These are phyloP conservation scores for Heliamphora pulchella DNA, from an alignment of 179 eudicot genomes.

Conservation along the genomic window DNA sequence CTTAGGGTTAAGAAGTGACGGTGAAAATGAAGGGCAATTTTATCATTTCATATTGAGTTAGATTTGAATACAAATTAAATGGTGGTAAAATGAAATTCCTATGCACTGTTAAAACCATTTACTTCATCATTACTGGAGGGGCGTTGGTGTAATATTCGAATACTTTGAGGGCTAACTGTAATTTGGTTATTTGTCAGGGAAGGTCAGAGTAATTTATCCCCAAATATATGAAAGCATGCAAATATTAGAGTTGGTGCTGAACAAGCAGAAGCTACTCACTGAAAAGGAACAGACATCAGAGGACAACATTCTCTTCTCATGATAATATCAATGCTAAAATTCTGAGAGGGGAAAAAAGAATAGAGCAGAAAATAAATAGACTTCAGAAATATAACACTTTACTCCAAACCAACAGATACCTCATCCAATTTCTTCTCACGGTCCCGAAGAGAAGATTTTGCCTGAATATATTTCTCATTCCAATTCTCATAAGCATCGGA, in stretches of 20 bases:
- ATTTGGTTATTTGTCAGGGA: not conserved
- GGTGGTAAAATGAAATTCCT: no score
- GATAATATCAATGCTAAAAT: not conserved
- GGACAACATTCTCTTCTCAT: not conserved
- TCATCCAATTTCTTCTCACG: slow-evolving; percentile 94
- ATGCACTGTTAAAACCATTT: no score
- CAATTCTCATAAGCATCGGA: slow-evolving; percentile 63
- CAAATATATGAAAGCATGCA: not conserved
- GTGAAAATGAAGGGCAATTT: no score
- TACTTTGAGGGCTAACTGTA: no score
- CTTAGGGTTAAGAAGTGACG: no score
- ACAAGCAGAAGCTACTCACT: not conserved
- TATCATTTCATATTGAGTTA: no score
- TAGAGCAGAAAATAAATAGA: not conserved
- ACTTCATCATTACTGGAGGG: no score
- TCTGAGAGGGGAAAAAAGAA: not conserved
- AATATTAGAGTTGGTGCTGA: not conserved
- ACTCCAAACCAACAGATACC: slow-evolving; percentile 31
- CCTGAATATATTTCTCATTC: slow-evolving; percentile 94
- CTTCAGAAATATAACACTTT: not conserved
- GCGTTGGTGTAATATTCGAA: no score
- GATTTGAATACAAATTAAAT: no score
- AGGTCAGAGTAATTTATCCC: not conserved
- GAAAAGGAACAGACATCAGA: not conserved
- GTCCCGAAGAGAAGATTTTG: slow-evolving; percentile 86